phyloP scores from a whole-genome alignment of 257 asterid genomes.

The Nicotiana noctiflora region DNA sequence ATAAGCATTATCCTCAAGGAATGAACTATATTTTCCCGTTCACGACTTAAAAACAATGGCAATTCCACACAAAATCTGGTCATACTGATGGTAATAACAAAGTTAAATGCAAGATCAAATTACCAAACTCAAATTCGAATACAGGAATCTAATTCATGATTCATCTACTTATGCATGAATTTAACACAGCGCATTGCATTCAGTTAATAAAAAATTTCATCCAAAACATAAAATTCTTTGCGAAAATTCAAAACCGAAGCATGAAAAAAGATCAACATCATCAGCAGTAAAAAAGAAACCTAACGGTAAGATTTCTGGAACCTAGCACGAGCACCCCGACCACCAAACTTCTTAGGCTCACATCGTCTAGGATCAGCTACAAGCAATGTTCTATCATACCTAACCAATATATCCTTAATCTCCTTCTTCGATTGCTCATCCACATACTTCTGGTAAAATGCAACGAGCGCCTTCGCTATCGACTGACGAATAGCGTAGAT shows the following conservation, averaged over 20 bases:
- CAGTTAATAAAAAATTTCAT: background rate
- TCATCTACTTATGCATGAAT: background rate
- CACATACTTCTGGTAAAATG: conserved; percentile 1
- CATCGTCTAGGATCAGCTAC: conserved; percentile 5
- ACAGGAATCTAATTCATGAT: background rate
- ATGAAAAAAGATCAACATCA: background rate
- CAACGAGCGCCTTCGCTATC: conserved; percentile 4
- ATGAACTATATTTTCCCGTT: too few species aligned
- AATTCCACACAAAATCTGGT: background rate
- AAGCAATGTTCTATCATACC: conserved; percentile 1
- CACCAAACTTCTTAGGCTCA: conserved; percentile 8
- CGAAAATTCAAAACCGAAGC: background rate
- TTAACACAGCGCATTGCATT: background rate
- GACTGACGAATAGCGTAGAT: conserved; percentile 3
- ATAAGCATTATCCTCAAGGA: too few species aligned
- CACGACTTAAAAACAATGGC: background rate
- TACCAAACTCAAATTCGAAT: background rate
- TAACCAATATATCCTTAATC: background rate
- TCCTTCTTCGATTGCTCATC: conserved; percentile 6
- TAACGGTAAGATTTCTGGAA: conserved; percentile 5
- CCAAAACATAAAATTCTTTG: background rate
- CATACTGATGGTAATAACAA: background rate
- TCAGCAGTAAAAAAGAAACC: background rate
- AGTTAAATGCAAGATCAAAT: background rate
- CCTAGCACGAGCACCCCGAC: conserved; percentile 10